Base-by-base conservation (phyloP, 2,329 filamentous ascomycete genomes). In the Dactylellina haptotyla region DNA sequence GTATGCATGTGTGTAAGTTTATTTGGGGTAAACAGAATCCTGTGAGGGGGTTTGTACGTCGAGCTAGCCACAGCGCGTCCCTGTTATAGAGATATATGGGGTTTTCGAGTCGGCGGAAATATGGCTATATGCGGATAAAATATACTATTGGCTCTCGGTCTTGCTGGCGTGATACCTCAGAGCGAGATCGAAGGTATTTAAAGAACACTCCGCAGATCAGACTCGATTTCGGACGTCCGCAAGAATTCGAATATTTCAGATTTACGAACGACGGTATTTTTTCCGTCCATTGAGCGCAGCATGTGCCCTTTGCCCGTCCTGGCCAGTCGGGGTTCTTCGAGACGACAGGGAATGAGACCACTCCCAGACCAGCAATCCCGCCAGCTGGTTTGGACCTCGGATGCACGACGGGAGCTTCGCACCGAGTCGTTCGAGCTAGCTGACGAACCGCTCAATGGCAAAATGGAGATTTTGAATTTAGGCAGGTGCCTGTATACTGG, bases 281-380 rank as follows among this genome's bases (percentile, higher is more conserved):
- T 65, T 58, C 67, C 67, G 53, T 72, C 59, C 67, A 72, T 63
- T 65, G 43, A 63, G 53, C 48, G 63, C 34, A 14, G 48, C 20
- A 30, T 10, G 25, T 43, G 32, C 26, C 16, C 25, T 30, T 1
- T n/a, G 41, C 14, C n/a, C 41, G 6, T 1, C 23, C 41, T 2
- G 23, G 3, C 41, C 18, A 46, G 16, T 20, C 23, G n/a, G n/a
- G n/a, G n/a, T 28, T 28, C n/a, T 57, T 72, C 67, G 67, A 72
- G 67, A 72, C 67, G 67, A 72, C 53, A 26, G 20, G 56, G 56
- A 12, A n/a, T 25, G n/a, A n/a, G n/a, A n/a, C n/a, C n/a, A n/a
- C n/a, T n/a, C n/a, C n/a, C n/a, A n/a, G n/a, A n/a, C 46, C 12
- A 39, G 26, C 10, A 28, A 16, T 32, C 63, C 53, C 26, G 51